Evolutionary conservation across 345 rosid species (phyloP).

Genomic region (Populus tremula): DNA sequence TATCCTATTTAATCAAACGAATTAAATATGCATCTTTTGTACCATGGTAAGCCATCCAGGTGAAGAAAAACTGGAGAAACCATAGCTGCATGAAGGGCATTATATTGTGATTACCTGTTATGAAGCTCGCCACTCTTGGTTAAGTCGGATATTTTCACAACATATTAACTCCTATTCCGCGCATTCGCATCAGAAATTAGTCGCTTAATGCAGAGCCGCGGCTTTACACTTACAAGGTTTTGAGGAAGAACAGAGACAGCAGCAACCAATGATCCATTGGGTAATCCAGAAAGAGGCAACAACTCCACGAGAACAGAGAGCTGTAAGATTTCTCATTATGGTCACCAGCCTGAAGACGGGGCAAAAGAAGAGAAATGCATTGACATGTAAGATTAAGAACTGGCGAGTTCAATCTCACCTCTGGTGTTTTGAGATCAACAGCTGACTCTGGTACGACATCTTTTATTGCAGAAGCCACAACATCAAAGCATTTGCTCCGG

Average conservation of each 20-base stretch:
- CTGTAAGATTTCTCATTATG: conserved; percentile 39
- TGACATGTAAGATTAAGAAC: not conserved
- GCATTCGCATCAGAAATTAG: conserved; percentile 45
- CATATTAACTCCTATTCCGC: too few species aligned
- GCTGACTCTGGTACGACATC: conserved; percentile 64
- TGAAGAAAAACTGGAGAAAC: too few species aligned
- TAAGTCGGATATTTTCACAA: too few species aligned
- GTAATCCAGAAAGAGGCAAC: conserved; percentile 74
- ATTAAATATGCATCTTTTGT: too few species aligned
- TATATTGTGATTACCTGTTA: too few species aligned
- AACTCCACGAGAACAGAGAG: conserved; percentile 74
- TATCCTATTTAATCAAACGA: too few species aligned
- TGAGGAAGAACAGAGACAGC: conserved; percentile 78
- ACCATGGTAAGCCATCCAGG: too few species aligned
- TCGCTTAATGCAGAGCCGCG: conserved; percentile 72
- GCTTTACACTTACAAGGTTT: conserved; percentile 70
- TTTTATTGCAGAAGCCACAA: conserved; percentile 83
- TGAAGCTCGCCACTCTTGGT: too few species aligned
- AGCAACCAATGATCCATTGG: conserved; percentile 53
- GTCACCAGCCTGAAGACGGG: not conserved
- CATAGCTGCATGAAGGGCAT: too few species aligned
- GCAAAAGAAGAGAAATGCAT: not conserved
- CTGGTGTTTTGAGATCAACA: conserved; percentile 86
- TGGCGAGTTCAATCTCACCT: conserved; percentile 37
- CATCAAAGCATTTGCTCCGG: conserved; percentile 69